These are phyloP conservation scores for Chaetomiaceae sp. DNA, from an alignment of 2,329 filamentous ascomycete genomes.

Conservation along the genomic window DNA sequence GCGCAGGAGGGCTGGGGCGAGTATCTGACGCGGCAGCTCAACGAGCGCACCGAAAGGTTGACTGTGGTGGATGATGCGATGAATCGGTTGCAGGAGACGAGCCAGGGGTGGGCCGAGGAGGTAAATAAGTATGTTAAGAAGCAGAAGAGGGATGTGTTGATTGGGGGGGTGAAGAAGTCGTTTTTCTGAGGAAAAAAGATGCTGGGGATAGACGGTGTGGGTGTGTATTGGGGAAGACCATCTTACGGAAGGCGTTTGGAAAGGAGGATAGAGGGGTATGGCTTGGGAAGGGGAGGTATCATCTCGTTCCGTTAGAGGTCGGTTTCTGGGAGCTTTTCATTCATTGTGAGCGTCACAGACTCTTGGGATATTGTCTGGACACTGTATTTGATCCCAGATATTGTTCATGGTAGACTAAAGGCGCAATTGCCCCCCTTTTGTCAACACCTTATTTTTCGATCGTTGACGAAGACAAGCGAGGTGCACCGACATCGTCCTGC, in stretches of 20 bases:
- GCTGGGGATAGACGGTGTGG: not conserved
- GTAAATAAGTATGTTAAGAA: conserved; percentile 80
- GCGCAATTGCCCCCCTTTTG: not conserved
- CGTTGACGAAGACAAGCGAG: too few relatives aligned
- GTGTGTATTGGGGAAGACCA: too few relatives aligned
- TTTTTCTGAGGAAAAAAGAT: conserved; percentile 35
- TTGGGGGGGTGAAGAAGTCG: conserved; percentile 64
- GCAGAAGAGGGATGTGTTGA: conserved; percentile 80
- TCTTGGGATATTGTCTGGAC: not conserved
- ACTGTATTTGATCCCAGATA: not conserved
- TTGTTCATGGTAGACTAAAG: too few relatives aligned
- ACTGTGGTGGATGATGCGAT: conserved; percentile 79
- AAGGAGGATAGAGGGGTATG: not conserved
- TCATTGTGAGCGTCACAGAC: not conserved
- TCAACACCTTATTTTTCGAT: not conserved
- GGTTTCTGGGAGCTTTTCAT: too few relatives aligned
- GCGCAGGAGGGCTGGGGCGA: conserved; percentile 65
- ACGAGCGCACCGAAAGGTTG: conserved; percentile 85
- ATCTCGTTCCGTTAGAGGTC: too few relatives aligned
- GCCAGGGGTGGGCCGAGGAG: conserved; percentile 78
- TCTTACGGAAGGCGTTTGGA: too few relatives aligned
- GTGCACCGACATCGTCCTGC: not conserved
- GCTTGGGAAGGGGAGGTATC: too few relatives aligned
- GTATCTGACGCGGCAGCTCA: conserved; percentile 81
- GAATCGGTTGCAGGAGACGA: conserved; percentile 75